A percentile compares a stretch with the other conserved stretches of the same genome.
phyloP scores from a whole-genome alignment of 2,329 filamentous ascomycete species.

The Colletotrichum noveboracense region DNA sequence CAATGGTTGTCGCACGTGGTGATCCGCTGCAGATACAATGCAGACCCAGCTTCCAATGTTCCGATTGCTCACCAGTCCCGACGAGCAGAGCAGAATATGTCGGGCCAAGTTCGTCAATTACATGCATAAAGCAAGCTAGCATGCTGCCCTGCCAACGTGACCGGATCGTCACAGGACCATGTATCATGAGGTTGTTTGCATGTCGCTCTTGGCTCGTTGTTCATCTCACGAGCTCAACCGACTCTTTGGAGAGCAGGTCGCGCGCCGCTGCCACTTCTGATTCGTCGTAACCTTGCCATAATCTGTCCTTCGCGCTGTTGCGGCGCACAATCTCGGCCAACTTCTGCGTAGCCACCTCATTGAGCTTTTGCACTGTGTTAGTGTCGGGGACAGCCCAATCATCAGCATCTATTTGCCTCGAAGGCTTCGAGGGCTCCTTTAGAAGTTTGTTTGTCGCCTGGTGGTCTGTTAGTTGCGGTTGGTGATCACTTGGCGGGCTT shows the following conservation, averaged over 20 bases:
- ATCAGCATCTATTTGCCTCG: conserved; percentile 53
- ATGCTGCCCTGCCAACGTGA: background rate
- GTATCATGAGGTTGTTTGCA: background rate
- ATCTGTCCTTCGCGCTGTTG: conserved; percentile 62
- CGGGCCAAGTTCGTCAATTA: background rate
- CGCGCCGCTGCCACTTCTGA: conserved; percentile 75
- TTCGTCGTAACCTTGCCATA: conserved; percentile 76
- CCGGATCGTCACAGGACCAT: background rate
- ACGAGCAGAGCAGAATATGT: background rate
- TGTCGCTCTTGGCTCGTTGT: background rate
- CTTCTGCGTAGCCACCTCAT: conserved; percentile 75
- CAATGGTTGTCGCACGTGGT: background rate
- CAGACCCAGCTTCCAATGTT: background rate
- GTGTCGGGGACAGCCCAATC: conserved; percentile 60
- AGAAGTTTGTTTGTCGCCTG: conserved; percentile 59
- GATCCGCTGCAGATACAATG: background rate
- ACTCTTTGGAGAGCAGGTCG: conserved; percentile 66
- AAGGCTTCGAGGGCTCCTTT: conserved; percentile 42
- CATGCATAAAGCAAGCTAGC: background rate
- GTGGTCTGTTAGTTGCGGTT: background rate
- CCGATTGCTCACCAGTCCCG: background rate
- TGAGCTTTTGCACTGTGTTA: conserved; percentile 69
- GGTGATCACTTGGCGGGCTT: background rate
- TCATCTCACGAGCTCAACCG: conserved; percentile 48
- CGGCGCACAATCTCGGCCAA: conserved; percentile 77